Conservation (phyloP, 768 basidiomycete species). For the Xerocomus brunneocitrinus region DNA sequence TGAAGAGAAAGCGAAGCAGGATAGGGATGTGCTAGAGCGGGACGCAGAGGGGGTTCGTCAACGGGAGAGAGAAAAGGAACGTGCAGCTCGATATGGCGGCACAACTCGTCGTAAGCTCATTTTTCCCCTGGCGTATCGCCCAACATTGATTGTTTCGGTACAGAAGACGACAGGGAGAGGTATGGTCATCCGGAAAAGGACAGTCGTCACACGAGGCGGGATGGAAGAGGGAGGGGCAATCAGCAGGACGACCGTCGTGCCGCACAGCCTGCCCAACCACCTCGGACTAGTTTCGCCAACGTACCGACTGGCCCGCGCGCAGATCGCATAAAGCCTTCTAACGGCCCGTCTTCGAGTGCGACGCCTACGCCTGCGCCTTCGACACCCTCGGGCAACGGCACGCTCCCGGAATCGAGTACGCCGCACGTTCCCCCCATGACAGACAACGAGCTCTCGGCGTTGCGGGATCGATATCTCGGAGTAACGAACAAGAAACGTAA, state of each 20-base stretch:
- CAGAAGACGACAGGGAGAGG: slow-evolving; percentile 47
- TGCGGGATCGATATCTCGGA: slow-evolving; percentile 92
- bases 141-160: slow-evolving; percentile 8
- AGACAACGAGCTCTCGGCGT: slow-evolving; percentile 71
- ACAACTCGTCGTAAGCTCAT: slow-evolving; percentile 26
- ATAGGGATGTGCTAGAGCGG: slow-evolving; percentile 69
- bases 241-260: slow-evolving; percentile 36
- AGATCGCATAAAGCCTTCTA: slow-evolving; percentile 48
- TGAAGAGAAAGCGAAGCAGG: slow-evolving; percentile 54
- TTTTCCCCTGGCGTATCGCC: not conserved
- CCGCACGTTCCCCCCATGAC: slow-evolving; percentile 64
- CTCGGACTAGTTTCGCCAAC: slow-evolving; percentile 53
- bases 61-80: slow-evolving; percentile 41
- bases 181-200: slow-evolving; percentile 50
- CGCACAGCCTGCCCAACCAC: slow-evolving; percentile 28
- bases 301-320: slow-evolving; percentile 85
- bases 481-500: slow-evolving; percentile 92
- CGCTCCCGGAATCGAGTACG: slow-evolving; percentile 36
- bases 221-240: slow-evolving; percentile 35
- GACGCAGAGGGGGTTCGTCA: slow-evolving; percentile 66
- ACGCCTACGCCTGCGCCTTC: slow-evolving; percentile 54
- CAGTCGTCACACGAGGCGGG: slow-evolving; percentile 39
- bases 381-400: slow-evolving; percentile 19
- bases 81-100: slow-evolving; percentile 38
- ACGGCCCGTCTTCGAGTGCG: slow-evolving; percentile 30